Evolutionary conservation across 495 filamentous ascomycete genomes (phyloP).

Genomic region (Talaromyces ruber): DNA sequence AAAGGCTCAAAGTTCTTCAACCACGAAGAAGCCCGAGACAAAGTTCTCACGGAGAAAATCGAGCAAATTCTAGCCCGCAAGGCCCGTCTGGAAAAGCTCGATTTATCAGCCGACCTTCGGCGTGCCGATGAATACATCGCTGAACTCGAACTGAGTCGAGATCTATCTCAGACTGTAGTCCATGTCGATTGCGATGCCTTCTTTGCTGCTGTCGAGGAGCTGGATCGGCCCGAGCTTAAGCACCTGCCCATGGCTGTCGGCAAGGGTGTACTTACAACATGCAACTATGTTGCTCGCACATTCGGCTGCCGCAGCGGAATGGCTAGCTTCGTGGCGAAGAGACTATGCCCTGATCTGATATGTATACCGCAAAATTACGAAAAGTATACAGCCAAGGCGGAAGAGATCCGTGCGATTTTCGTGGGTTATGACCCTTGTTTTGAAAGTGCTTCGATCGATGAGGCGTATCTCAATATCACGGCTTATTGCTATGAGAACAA

Average conservation of each 20-base stretch:
- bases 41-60: conserved; percentile 78
- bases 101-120: conserved; percentile 62
- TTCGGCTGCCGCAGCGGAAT: conserved; percentile 91
- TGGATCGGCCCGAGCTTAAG: conserved; percentile 84
- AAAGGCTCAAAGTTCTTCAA: conserved; percentile 97
- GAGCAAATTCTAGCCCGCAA: conserved; percentile 71
- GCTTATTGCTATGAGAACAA: conserved; percentile 66
- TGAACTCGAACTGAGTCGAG: conserved; percentile 67
- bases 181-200: conserved; percentile 98
- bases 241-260: conserved; percentile 91
- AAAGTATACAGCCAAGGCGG: conserved; percentile 86
- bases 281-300: conserved; percentile 86
- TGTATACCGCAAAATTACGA: conserved; percentile 75
- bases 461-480: conserved; percentile 95
- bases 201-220: conserved; percentile 89
- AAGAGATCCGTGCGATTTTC: conserved; percentile 76
- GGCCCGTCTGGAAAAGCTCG: conserved; percentile 63
- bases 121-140: conserved; percentile 75
- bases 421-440: conserved; percentile 83
- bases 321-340: conserved; percentile 91
- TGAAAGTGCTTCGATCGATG: conserved; percentile 88
- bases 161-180: conserved; percentile 76
- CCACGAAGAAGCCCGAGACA: conserved; percentile 78
- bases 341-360: conserved; percentile 85
- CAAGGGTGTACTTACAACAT: conserved; percentile 84